phyloP scores from a whole-genome alignment of 768 basidiomycete species.

The Boletus subparvulus region DNA sequence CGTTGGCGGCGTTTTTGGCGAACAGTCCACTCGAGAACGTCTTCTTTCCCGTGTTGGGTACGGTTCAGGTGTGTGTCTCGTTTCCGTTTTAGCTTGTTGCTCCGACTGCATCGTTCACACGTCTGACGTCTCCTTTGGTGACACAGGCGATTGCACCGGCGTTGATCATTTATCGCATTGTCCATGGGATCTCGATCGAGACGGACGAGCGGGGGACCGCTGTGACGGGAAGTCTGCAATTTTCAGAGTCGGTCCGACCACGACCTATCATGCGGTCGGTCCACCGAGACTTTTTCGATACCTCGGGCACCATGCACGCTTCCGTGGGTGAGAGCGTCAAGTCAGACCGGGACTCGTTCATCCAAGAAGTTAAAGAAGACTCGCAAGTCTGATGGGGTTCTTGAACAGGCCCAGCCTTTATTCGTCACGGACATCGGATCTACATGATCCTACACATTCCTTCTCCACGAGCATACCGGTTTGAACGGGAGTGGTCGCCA shows the following conservation, averaged over 20 bases:
- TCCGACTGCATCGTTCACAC: too few species aligned
- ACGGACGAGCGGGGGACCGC: constrained; percentile 7
- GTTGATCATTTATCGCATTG: constrained; percentile 25
- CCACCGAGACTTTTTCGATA: background rate
- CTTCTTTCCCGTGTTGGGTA: constrained; percentile 24
- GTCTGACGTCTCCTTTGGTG: background rate
- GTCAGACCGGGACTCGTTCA: constrained; percentile 8
- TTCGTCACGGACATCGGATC: background rate
- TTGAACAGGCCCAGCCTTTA: too few species aligned
- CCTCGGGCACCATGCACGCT: constrained; percentile 11
- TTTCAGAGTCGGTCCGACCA: background rate
- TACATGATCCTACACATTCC: background rate
- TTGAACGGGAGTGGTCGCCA: too few species aligned
- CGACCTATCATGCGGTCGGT: background rate
- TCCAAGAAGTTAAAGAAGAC: constrained; percentile 10
- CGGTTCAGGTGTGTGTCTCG: constrained; percentile 15
- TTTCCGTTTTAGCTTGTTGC: too few species aligned
- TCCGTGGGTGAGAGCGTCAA: constrained; percentile 1
- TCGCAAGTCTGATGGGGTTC: background rate
- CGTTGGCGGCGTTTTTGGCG: constrained; percentile 12
- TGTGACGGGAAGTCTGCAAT: constrained; percentile 4
- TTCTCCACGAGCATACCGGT: background rate
- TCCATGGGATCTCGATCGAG: constrained; percentile 18
- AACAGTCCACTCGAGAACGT: constrained; percentile 26
- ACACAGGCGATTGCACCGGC: constrained; percentile 16